Conservation (phyloP, 257 asterid species). For the Solanum chmielewskii region DNA sequence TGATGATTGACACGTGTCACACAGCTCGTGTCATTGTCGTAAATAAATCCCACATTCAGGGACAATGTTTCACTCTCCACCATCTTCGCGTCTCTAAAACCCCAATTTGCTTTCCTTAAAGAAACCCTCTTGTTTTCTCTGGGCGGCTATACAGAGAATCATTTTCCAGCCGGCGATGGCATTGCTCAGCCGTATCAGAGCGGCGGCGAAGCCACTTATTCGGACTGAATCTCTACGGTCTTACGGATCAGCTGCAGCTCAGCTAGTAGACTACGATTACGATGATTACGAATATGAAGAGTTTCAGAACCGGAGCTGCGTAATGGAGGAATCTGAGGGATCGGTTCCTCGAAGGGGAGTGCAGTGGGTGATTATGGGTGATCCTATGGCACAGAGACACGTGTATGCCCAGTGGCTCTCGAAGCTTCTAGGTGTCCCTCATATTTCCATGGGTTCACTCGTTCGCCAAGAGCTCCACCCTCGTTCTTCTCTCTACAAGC, state of each 20-base stretch:
- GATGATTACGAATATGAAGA: constrained; percentile 18
- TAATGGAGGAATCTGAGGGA: constrained; percentile 39
- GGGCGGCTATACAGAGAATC: neutral
- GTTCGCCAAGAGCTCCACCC: constrained; percentile 85
- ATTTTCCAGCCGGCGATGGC: constrained; percentile 31
- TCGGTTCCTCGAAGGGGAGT: constrained; percentile 62
- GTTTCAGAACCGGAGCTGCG: neutral
- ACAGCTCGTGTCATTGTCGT: neutral
- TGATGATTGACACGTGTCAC: neutral
- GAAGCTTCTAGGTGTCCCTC: constrained; percentile 73
- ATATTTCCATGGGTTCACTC: constrained; percentile 83
- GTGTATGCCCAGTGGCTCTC: constrained; percentile 76
- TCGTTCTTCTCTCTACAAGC: constrained; percentile 57
- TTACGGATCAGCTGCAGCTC: constrained; percentile 67
- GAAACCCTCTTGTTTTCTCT: neutral
- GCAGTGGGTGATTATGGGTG: constrained; percentile 92
- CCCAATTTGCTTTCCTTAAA: neutral
- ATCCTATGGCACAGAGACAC: constrained; percentile 63
- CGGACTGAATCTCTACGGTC: constrained; percentile 5
- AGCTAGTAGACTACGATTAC: constrained; percentile 29
- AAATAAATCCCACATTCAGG: neutral
- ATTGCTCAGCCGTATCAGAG: constrained; percentile 45
- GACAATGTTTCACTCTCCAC: neutral
- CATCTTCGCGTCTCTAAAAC: neutral
- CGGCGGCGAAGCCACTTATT: constrained; percentile 23